phyloP scores from a whole-genome alignment of 257 asterid genomes.

The Gentiana dahurica region DNA sequence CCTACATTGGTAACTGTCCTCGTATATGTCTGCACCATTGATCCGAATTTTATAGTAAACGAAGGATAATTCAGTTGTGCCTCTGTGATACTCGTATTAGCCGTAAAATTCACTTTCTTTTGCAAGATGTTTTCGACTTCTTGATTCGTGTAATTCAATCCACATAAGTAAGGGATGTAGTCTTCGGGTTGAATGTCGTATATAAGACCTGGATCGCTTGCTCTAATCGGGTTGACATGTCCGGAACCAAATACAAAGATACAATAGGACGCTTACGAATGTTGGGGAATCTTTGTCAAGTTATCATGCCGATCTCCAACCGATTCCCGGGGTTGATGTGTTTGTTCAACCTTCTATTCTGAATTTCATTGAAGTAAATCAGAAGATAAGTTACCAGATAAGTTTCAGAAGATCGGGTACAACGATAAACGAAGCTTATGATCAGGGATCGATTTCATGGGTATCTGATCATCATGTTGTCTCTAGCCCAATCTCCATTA shows the following conservation, averaged over 20 bases:
- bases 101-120: neutral
- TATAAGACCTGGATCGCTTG: constrained; percentile 12
- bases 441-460: constrained; percentile 17
- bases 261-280: constrained; percentile 22
- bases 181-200: constrained; percentile 7
- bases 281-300: constrained; percentile 17
- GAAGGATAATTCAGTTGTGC: constrained; percentile 15
- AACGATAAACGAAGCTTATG: neutral
- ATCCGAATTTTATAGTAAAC: constrained; percentile 3
- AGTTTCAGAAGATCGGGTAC: constrained; percentile 9
- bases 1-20: constrained; percentile 14
- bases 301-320: neutral
- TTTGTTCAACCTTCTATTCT: constrained; percentile 9
- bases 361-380: constrained; percentile 10
- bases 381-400: constrained; percentile 10
- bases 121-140: constrained; percentile 2
- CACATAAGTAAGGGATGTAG: constrained; percentile 10
- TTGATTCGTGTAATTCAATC: constrained; percentile 8
- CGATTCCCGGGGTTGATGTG: constrained; percentile 10
- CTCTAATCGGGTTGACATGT: constrained; percentile 11
- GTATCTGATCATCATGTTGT: constrained; percentile 6
- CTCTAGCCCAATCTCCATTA: constrained; percentile 16
- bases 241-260: constrained; percentile 12
- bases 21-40: neutral
- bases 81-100: constrained; percentile 2